Evolutionary conservation across 805 yeast species (phyloP), one percentile per base, ranked within the genome.

Genomic region (Ogataea parapolymorpha): DNA sequence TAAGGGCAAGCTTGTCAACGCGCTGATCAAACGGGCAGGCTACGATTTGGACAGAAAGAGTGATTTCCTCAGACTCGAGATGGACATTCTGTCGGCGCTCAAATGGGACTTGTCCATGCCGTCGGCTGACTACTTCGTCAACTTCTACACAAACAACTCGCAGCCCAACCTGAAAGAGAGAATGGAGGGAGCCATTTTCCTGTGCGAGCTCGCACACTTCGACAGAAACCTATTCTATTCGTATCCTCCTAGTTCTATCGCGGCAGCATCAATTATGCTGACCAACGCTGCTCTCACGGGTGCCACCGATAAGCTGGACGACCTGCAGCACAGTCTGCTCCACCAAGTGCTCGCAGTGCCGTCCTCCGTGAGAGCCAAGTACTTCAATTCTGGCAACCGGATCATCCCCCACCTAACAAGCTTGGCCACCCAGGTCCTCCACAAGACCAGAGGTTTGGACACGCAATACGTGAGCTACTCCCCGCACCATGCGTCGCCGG

Each of bases 151-250:
- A 22, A 53, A 50, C 41, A 51, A 50, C 17, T 45, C 53, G 26
- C 55, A 56, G 37, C 62, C 61, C 39, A 65, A 63, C 46, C 53
- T 68, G 28, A 65, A 70, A 45, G 77, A 75, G 42, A 63, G 81
- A 46, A 78, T 75, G 52, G 61, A 70, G 35, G 76, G 82, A 44
- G 71, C 86, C 12, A 63, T 77, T 44, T 78, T 79, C 63, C 59
- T 83, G 32, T 80, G 88, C 53, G 89, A 83, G 56, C 64, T 82
- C 51, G 71, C 80, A 40, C 80, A 78, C 45, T 81, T 83, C 59
- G 76, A 80, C 56, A 73, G 77, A 37, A 73, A 72, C 44, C 63
- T 82, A 43, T 74, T 79, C 42, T 74, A 77, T 56, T 70, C 70
- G 48, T 75, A 63, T 50, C 56, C 73, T 3, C 56, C 70, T 6